Evolutionary conservation across 2,329 filamentous ascomycete species (phyloP).

Genomic region (Chaetothyriales sp.): DNA sequence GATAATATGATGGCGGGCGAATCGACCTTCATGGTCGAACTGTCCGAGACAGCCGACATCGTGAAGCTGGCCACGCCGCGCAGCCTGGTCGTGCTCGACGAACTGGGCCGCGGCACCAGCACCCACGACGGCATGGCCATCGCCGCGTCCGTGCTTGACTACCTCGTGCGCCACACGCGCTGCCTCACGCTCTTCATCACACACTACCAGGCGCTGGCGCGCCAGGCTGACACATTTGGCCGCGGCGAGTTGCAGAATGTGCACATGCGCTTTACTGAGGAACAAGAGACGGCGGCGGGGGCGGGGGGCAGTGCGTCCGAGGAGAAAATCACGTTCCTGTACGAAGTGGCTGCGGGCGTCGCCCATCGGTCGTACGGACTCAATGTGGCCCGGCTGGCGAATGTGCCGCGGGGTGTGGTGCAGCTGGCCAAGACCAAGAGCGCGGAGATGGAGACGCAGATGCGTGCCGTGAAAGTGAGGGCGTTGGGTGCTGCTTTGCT

Average conservation of each 20-base stretch:
- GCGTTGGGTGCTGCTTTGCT: constrained; percentile 12
- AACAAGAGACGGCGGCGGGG: constrained; percentile 22
- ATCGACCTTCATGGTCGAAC: constrained; percentile 94
- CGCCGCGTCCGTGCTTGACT: constrained; percentile 76
- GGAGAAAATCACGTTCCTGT: constrained; percentile 82
- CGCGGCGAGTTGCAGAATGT: constrained; percentile 62
- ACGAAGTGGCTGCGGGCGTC: constrained; percentile 80
- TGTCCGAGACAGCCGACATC: constrained; percentile 83
- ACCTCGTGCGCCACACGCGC: constrained; percentile 59
- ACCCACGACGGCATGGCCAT: constrained; percentile 96
- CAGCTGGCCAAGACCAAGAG: constrained; percentile 71
- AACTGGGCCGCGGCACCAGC: constrained; percentile 81
- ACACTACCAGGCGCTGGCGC: constrained; percentile 81
- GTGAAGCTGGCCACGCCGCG: constrained; percentile 75
- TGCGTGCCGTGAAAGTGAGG: constrained; percentile 48
- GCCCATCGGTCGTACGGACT: constrained; percentile 89
- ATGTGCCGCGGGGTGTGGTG: constrained; percentile 62
- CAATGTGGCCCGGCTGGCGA: constrained; percentile 79
- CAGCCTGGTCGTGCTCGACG: constrained; percentile 81
- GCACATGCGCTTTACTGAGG: constrained; percentile 76
- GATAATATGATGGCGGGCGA: constrained; percentile 95
- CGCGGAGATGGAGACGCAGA: constrained; percentile 60
- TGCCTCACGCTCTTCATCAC: constrained; percentile 92
- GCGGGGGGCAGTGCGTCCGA: constrained; percentile 30
- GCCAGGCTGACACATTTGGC: constrained; percentile 55